These are phyloP conservation scores for Xylaria telfairii DNA, from an alignment of 495 filamentous ascomycete species.

Conservation along the genomic window DNA sequence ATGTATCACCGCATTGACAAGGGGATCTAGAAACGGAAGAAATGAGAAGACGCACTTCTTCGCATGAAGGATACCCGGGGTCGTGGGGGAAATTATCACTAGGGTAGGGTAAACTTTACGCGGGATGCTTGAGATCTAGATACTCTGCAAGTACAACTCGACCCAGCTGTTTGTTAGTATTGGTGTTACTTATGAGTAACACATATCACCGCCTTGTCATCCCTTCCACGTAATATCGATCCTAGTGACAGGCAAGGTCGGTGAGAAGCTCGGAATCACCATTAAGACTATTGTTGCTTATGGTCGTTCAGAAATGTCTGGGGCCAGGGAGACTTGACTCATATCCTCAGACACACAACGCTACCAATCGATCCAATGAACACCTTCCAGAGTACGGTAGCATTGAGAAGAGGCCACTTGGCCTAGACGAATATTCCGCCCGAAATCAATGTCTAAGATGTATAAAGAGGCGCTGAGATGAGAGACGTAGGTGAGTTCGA, in stretches of 20 bases:
- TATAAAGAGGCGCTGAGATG: background rate
- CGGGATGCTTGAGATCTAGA: background rate
- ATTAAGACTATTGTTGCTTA: constrained; percentile 3
- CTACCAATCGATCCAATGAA: background rate
- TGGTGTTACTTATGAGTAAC: background rate
- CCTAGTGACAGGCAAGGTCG: background rate
- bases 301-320: constrained; percentile 9
- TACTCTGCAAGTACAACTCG: background rate
- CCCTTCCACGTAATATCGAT: background rate
- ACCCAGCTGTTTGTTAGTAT: background rate
- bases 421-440: background rate
- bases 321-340: background rate
- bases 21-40: constrained; percentile 9
- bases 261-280: background rate
- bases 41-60: background rate
- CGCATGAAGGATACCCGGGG: background rate
- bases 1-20: constrained; percentile 20
- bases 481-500: background rate
- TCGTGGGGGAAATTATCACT: background rate
- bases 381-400: background rate
- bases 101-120: background rate
- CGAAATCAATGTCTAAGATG: background rate
- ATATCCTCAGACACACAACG: background rate
- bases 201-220: background rate
- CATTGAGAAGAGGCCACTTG: constrained; percentile 10